Conservation (phyloP, 2,329 filamentous ascomycete species). For the Ilyonectria sp. region DNA sequence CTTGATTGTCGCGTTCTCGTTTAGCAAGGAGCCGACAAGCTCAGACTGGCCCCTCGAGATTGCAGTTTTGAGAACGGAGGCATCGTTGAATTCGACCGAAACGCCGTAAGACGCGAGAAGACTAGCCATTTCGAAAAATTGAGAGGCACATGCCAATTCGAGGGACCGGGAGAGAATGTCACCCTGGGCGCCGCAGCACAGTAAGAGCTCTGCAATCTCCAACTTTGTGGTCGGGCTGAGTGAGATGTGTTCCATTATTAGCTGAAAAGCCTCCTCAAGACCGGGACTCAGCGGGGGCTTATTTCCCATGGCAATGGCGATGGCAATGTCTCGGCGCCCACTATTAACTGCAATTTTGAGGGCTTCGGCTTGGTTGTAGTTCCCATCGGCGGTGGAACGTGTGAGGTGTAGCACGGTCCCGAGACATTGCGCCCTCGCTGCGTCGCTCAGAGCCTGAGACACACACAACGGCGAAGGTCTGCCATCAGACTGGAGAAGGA, state of each 20-base stretch:
- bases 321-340: constrained; percentile 67
- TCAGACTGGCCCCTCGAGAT: constrained; percentile 62
- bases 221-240: constrained; percentile 66
- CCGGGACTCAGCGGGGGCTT: constrained; percentile 65
- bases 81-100: constrained; percentile 69
- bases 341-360: constrained; percentile 65
- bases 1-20: constrained; percentile 59
- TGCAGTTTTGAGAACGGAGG: constrained; percentile 63
- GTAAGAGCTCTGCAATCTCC: constrained; percentile 67
- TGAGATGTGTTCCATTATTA: constrained; percentile 62
- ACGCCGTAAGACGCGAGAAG: constrained; percentile 69
- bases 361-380: constrained; percentile 66
- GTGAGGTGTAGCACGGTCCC: constrained; percentile 66
- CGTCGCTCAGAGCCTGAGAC: constrained; percentile 68
- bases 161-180: constrained; percentile 65
- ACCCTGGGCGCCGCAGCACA: constrained; percentile 72
- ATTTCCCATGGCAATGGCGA: constrained; percentile 69
- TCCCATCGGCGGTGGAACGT: constrained; percentile 67
- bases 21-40: constrained; percentile 64
- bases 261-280: constrained; percentile 66
- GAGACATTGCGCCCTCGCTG: constrained; percentile 64
- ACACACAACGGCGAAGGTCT: constrained; percentile 59
- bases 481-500: constrained; percentile 66
- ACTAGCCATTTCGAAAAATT: constrained; percentile 69
- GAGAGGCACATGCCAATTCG: constrained; percentile 62